A percentile compares a stretch with the other conserved stretches of the same genome.
Conservation (phyloP, 805 yeast genomes). For the Priceomyces carsonii region DNA sequence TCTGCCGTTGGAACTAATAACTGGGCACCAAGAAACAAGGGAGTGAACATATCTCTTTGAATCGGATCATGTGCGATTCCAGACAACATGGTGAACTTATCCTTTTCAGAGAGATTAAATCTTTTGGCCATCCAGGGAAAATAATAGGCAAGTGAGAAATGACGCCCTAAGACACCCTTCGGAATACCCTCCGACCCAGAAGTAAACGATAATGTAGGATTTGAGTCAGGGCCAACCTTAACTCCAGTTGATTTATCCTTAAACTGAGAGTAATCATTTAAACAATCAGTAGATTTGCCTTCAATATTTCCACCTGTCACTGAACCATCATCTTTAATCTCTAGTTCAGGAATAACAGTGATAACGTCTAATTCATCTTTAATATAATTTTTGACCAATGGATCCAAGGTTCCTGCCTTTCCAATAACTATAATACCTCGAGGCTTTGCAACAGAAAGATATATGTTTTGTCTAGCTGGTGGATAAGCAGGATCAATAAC, state of each 20-base stretch:
- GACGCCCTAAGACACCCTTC: constrained; percentile 98
- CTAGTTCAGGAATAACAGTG: constrained; percentile 74
- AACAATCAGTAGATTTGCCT: constrained; percentile 43
- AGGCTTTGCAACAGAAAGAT: constrained; percentile 91
- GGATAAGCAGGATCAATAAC: constrained; percentile 99
- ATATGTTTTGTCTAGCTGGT: constrained; percentile 94
- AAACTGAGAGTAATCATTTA: constrained; percentile 46
- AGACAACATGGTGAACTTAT: constrained; percentile 93
- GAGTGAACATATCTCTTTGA: constrained; percentile 99
- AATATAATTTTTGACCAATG: constrained; percentile 77
- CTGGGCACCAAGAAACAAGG: constrained; percentile 92
- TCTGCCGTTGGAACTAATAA: constrained; percentile 92
- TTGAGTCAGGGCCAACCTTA: constrained; percentile 94
- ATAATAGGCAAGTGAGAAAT: constrained; percentile 93
- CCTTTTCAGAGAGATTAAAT: constrained; percentile 74
- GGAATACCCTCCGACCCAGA: constrained; percentile 99
- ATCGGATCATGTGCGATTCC: constrained; percentile 99
- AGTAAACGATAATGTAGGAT: constrained; percentile 95
- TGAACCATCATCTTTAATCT: constrained; percentile 73
- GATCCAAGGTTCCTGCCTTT: constrained; percentile 84
- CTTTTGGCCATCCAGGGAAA: constrained; percentile 98
- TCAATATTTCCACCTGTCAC: constrained; percentile 56
- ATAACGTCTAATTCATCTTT: constrained; percentile 68
- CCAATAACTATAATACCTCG: constrained; percentile 84
- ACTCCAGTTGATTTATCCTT: constrained; percentile 76